phyloP scores from a whole-genome alignment of 2,329 filamentous ascomycete genomes.

The Stachybotrys chlorohalonatus region DNA sequence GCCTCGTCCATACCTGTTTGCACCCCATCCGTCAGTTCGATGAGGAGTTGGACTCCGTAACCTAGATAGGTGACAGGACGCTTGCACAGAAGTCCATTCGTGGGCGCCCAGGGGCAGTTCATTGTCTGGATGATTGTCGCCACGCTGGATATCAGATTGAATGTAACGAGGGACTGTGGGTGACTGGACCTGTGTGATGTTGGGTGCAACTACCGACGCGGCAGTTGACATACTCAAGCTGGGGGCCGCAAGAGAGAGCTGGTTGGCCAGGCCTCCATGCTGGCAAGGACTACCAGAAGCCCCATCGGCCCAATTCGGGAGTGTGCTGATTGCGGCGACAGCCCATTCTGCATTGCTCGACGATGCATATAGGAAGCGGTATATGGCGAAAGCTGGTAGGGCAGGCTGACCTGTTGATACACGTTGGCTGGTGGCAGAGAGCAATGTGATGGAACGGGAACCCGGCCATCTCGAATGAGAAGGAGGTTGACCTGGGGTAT shows the following conservation, averaged over 20 bases:
- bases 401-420: neutral
- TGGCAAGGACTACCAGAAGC: too few relatives aligned
- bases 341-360: too few relatives aligned
- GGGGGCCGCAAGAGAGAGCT: too few relatives aligned
- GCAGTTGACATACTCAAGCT: too few relatives aligned
- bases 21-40: constrained; percentile 61
- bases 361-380: too few relatives aligned
- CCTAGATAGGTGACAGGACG: constrained; percentile 36
- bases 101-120: constrained; percentile 33
- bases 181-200: too few relatives aligned
- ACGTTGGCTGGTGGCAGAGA: neutral
- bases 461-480: neutral
- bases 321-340: too few relatives aligned
- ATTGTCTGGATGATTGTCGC: constrained; percentile 7
- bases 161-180: too few relatives aligned
- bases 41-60: constrained; percentile 49
- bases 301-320: too few relatives aligned
- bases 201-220: too few relatives aligned
- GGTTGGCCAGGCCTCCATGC: too few relatives aligned
- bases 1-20: constrained; percentile 53
- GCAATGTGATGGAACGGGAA: neutral
- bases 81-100: constrained; percentile 30
- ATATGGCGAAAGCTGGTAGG: neutral
- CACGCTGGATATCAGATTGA: too few relatives aligned
- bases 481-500: neutral